Evolutionary conservation across 495 filamentous ascomycete species (phyloP).

Genomic region (Baudoinia panamericana): DNA sequence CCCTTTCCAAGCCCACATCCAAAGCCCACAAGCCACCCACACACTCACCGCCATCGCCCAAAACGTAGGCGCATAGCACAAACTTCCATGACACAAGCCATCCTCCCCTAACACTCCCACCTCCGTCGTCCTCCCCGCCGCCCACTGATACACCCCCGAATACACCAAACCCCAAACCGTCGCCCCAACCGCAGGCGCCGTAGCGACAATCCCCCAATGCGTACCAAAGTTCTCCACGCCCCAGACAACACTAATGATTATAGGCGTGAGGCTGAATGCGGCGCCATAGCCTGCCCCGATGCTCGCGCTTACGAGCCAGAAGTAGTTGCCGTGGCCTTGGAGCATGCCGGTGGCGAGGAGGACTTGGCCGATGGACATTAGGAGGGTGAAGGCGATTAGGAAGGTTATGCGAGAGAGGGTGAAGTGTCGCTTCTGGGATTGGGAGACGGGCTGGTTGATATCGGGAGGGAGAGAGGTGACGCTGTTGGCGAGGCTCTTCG

Average conservation of each 20-base stretch:
- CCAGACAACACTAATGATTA: constrained; percentile 89
- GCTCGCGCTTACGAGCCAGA: constrained; percentile 66
- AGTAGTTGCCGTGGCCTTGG: constrained; percentile 51
- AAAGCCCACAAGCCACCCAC: constrained; percentile 61
- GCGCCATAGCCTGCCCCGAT: constrained; percentile 88
- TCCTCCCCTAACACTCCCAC: constrained; percentile 32
- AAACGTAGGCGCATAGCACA: constrained; percentile 65
- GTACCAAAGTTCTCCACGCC: constrained; percentile 97
- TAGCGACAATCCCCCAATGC: constrained; percentile 90
- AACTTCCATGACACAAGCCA: constrained; percentile 54
- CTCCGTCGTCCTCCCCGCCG: constrained; percentile 23
- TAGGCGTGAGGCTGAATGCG: constrained; percentile 75
- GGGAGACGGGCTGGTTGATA: not conserved
- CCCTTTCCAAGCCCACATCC: constrained; percentile 71
- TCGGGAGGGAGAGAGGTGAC: constrained; percentile 23
- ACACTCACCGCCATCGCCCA: constrained; percentile 70
- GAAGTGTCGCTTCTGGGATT: constrained; percentile 26
- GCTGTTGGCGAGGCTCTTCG: constrained; percentile 20
- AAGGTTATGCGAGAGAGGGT: constrained; percentile 67
- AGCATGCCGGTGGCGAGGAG: constrained; percentile 59
- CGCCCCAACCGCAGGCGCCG: constrained; percentile 74
- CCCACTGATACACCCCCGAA: constrained; percentile 58
- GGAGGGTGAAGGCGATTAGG: constrained; percentile 57
- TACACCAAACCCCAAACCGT: constrained; percentile 80
- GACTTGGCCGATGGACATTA: constrained; percentile 65